Percentiles rank a stretch among this genome's conserved stretches.
These are phyloP conservation scores for Mycogone perniciosa DNA, from an alignment of 2,329 filamentous ascomycete genomes.

Conservation along the genomic window DNA sequence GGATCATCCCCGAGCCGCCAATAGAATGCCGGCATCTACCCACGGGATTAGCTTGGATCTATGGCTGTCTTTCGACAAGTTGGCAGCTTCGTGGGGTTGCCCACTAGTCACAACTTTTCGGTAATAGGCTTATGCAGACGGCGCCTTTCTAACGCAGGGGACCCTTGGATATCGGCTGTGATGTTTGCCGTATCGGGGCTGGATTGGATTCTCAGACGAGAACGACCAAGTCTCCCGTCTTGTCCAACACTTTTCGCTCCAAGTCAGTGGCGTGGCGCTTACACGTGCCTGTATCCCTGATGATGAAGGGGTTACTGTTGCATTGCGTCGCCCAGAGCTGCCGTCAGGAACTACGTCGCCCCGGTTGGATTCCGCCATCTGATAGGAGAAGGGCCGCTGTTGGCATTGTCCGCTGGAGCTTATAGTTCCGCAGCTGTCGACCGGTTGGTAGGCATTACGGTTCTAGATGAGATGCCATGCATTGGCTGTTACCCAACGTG, in stretches of 20 bases:
- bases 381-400: background rate
- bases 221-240: background rate
- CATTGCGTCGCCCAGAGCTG: background rate
- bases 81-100: background rate
- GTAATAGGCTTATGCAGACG: background rate
- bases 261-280: background rate
- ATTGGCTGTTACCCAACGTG: background rate
- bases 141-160: background rate
- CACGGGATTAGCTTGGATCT: background rate
- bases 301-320: background rate
- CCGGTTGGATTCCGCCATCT: background rate
- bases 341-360: background rate
- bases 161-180: background rate
- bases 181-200: background rate
- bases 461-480: background rate
- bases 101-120: background rate
- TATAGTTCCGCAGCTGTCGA: too few relatives aligned
- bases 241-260: background rate
- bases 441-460: too few relatives aligned
- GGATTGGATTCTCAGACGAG: background rate
- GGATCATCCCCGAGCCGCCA: background rate
- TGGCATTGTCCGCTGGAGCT: too few relatives aligned
- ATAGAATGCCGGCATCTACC: constrained; percentile 2
- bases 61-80: too few relatives aligned
- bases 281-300: constrained; percentile 6